Conservation (phyloP, 1,284 basidiomycete genomes). For the Moesziomyces parantarcticus region DNA sequence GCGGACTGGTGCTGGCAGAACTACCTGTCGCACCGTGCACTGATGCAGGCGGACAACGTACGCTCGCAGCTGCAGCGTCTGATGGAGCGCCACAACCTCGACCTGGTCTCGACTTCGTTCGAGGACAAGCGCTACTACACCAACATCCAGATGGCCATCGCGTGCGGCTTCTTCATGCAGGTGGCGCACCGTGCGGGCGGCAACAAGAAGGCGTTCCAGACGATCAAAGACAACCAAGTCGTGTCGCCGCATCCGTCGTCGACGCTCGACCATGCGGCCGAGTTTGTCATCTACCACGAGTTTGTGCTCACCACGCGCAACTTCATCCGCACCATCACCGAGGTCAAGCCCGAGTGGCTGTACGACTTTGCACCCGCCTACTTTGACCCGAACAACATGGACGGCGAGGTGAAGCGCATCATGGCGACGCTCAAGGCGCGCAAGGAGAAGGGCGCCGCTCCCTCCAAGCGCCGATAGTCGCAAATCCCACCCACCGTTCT, state of each 20-base stretch:
- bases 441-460: slow-evolving; percentile 39
- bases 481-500: not conserved
- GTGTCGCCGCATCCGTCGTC: slow-evolving; percentile 95
- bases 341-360: slow-evolving; percentile 89
- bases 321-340: slow-evolving; percentile 88
- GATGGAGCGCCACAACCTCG: slow-evolving; percentile 84
- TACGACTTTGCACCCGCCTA: slow-evolving; percentile 83
- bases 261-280: slow-evolving; percentile 89
- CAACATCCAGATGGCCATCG: slow-evolving; percentile 85
- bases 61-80: slow-evolving; percentile 86
- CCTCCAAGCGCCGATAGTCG: slow-evolving; percentile 30
- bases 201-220: slow-evolving; percentile 70
- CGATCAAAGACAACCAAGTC: slow-evolving; percentile 93
- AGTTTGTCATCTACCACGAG: slow-evolving; percentile 97
- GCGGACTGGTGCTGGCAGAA: slow-evolving; percentile 89
- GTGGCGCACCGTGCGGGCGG: slow-evolving; percentile 81
- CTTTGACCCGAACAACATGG: slow-evolving; percentile 73
- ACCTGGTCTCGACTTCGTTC: slow-evolving; percentile 78
- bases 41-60: slow-evolving; percentile 95
- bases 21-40: slow-evolving; percentile 84
- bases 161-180: slow-evolving; percentile 98
- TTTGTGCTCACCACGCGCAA: slow-evolving; percentile 89
- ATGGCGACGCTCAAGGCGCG: slow-evolving; percentile 52
- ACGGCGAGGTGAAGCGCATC: slow-evolving; percentile 61
- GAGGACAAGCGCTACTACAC: slow-evolving; percentile 83